These are phyloP conservation scores for Starmerella scarabaei DNA, from an alignment of 805 yeast species.

Conservation along the genomic window DNA sequence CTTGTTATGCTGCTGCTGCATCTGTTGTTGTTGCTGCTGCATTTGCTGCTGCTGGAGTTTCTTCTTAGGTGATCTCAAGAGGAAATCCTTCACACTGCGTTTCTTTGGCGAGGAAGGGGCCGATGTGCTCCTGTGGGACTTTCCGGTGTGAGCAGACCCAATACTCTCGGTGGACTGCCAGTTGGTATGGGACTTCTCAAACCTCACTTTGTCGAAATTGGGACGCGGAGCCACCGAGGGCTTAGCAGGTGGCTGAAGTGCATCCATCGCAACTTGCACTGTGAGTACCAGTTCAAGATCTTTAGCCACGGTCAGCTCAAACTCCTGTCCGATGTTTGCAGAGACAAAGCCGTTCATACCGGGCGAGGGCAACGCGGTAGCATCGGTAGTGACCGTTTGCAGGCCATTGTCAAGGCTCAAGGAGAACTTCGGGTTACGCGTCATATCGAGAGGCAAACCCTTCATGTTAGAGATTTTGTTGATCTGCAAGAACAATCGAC, in stretches of 20 bases:
- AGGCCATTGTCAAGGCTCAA: conserved; percentile 23
- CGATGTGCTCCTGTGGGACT: neutral
- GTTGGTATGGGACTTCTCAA: conserved; percentile 3
- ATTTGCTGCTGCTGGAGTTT: conserved; percentile 9
- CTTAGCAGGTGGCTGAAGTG: conserved; percentile 31
- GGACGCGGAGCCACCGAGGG: conserved; percentile 13
- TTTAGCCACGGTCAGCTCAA: conserved; percentile 56
- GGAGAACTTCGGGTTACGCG: conserved; percentile 21
- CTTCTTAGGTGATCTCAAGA: conserved; percentile 17
- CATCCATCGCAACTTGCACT: conserved; percentile 39
- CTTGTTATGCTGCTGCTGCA: neutral
- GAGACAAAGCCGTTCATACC: conserved; percentile 12
- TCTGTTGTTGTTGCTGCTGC: conserved; percentile 2
- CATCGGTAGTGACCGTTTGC: conserved; percentile 22
- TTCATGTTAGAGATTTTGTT: conserved; percentile 18
- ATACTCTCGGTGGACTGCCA: conserved; percentile 2
- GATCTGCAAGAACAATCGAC: conserved; percentile 22
- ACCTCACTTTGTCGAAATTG: neutral
- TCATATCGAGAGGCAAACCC: conserved; percentile 19
- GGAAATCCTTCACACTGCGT: conserved; percentile 20
- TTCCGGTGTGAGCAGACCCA: neutral
- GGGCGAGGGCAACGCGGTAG: conserved; percentile 17
- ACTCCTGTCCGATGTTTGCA: conserved; percentile 42
- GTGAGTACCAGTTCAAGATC: conserved; percentile 57
- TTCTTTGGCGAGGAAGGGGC: conserved; percentile 8